Base-by-base conservation (phyloP, 495 filamentous ascomycete species). In the Penicillium roqueforti region DNA sequence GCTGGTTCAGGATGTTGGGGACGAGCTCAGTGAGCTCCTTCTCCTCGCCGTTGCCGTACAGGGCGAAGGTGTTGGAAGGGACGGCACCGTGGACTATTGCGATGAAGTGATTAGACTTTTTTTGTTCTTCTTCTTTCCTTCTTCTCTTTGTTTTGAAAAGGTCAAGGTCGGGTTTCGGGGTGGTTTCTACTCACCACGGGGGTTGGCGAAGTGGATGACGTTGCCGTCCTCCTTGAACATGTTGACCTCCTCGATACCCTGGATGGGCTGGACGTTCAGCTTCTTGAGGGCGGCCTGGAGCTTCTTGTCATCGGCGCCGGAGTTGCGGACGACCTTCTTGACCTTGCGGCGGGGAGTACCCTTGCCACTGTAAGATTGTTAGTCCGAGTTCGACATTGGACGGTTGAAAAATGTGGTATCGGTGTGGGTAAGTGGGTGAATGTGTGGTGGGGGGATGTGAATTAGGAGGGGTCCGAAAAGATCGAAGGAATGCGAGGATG, bases 181-280 rank as follows among this genome's bases (percentile, higher is more conserved):
- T 23, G 49, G 23, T 20, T 4, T 43, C 22, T 37, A 79, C 80
- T 63, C 73, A 97, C 93, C 93, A 79, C 96, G 97, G 48, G 93
- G 93, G 59, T 88, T 88, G 66, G 89, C 84, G 73, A 98, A 98
- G 83, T 98, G 93, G 71, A 98, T 97, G 73, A 98, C 93, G 75
- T 98, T 98, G 65, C 93, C 93, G 67, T 98, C 93, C 73, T 88
- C 87, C 84, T 97, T 98, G 86, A 97, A 97, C 95, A 97, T 98
- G 84, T 98, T 98, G 69, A 98, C 93, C 80, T 98, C 93, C 84
- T 98, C 93, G 64, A 98, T 97, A 52, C 87, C 89, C 81, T 96
- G 92, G 78, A 98, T 96, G 66, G 93, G 91, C 80, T 93, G 91
- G 49, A 91, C 89, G 75, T 91, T 93, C 74, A 96, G 83, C 83